Conservation (phyloP, 208 protist species). For the Crithidia sp. region DNA sequence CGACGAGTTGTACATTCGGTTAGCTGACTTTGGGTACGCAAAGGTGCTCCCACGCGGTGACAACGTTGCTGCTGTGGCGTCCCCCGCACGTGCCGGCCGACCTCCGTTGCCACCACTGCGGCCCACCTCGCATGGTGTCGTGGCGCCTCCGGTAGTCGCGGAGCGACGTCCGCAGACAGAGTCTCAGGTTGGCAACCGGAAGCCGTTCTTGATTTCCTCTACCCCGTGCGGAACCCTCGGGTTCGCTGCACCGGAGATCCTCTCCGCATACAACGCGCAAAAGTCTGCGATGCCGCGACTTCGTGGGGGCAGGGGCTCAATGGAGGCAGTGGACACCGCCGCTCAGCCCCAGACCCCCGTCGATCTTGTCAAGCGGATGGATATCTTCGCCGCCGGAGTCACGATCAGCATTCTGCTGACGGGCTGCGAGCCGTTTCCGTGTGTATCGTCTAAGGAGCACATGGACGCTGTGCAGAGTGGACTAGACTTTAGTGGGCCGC, state of each 20-base stretch:
- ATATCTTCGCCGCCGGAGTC: constrained; percentile 69
- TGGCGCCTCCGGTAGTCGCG: not conserved
- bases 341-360: constrained; percentile 35
- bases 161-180: constrained; percentile 3
- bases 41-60: constrained; percentile 37
- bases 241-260: constrained; percentile 62
- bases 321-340: not conserved
- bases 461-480: constrained; percentile 47
- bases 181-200: constrained; percentile 7
- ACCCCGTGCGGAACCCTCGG: constrained; percentile 60
- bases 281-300: constrained; percentile 16
- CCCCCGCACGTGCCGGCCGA: not conserved
- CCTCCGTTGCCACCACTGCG: constrained; percentile 11
- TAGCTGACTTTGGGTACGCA: constrained; percentile 64
- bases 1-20: constrained; percentile 38
- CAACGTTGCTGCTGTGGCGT: not conserved
- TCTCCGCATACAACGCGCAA: constrained; percentile 47
- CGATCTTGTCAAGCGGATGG: constrained; percentile 58
- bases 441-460: constrained; percentile 44
- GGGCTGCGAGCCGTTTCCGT: constrained; percentile 61
- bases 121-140: constrained; percentile 1
- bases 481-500: constrained; percentile 41
- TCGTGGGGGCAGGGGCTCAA: constrained; percentile 10
- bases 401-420: constrained; percentile 63
- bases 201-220: constrained; percentile 30